Evolutionary conservation across 495 filamentous ascomycete genomes (phyloP).

Genomic region (Cercophora newfieldiana): DNA sequence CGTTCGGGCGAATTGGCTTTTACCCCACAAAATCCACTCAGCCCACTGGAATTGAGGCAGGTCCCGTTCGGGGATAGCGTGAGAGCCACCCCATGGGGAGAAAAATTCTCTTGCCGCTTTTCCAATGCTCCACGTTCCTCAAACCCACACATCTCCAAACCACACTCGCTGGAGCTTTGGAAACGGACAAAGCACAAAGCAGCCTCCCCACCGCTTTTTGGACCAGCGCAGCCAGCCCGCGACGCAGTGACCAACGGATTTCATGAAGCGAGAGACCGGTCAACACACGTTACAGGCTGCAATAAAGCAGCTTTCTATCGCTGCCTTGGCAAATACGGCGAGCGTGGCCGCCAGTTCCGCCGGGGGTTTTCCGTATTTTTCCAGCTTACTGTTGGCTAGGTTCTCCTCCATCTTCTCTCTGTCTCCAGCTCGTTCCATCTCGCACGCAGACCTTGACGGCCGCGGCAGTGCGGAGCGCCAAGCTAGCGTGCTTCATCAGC

Average conservation of each 20-base stretch:
- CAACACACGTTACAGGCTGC: slow-evolving; percentile 11
- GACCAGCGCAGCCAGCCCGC: neutral
- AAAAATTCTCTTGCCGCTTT: slow-evolving; percentile 14
- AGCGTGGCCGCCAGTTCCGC: slow-evolving; percentile 8
- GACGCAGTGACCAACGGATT: slow-evolving; percentile 15
- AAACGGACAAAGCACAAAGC: slow-evolving; percentile 8
- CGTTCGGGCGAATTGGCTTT: slow-evolving; percentile 15
- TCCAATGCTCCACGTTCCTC: slow-evolving; percentile 11
- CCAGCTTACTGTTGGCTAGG: too few species aligned
- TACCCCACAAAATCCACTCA: slow-evolving; percentile 14
- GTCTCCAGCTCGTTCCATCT: neutral
- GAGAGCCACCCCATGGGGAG: slow-evolving; percentile 9
- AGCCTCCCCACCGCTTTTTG: slow-evolving; percentile 3
- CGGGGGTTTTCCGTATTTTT: neutral
- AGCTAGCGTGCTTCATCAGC: slow-evolving; percentile 10
- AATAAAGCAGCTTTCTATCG: slow-evolving; percentile 11
- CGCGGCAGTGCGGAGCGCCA: neutral
- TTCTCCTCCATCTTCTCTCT: neutral
- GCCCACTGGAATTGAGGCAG: neutral
- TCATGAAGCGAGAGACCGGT: slow-evolving; percentile 7
- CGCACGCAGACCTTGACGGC: slow-evolving; percentile 5
- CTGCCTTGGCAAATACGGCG: slow-evolving; percentile 12
- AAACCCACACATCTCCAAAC: neutral
- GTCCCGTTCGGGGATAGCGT: slow-evolving; percentile 10
- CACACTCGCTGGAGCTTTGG: slow-evolving; percentile 4